Conservation (phyloP, 1,284 basidiomycete genomes). For the Boletus smithii region DNA sequence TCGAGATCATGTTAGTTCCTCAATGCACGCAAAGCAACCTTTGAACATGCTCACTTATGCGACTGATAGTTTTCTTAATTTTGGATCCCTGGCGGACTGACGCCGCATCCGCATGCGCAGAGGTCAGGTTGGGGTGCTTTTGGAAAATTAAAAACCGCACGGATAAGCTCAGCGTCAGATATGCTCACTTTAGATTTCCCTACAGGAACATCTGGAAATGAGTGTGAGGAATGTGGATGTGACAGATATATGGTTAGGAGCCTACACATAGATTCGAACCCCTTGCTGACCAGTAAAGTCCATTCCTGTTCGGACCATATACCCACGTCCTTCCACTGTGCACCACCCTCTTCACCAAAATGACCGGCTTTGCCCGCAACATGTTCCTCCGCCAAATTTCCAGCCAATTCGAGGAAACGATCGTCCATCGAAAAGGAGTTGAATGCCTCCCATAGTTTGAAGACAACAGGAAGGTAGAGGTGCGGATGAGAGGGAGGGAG, state of each 20-base stretch:
- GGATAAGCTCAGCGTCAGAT: background rate
- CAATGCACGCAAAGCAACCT: background rate
- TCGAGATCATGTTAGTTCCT: conserved; percentile 3
- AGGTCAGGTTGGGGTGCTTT: conserved; percentile 62
- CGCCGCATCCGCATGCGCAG: conserved; percentile 64
- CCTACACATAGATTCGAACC: conserved; percentile 84
- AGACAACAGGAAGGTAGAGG: conserved; percentile 69
- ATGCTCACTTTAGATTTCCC: conserved; percentile 56
- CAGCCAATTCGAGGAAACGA: conserved; percentile 79
- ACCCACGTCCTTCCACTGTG: conserved; percentile 75
- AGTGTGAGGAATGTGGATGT: conserved; percentile 48
- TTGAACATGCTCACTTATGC: conserved; percentile 52
- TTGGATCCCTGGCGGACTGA: conserved; percentile 63
- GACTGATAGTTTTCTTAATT: conserved; percentile 75
- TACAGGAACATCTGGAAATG: conserved; percentile 63
- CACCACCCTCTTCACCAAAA: conserved; percentile 51
- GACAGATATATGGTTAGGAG: conserved; percentile 1
- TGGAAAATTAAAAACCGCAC: conserved; percentile 6
- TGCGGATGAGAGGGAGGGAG: conserved; percentile 67
- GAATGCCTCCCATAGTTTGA: conserved; percentile 84
- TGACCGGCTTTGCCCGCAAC: conserved; percentile 58
- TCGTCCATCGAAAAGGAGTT: conserved; percentile 82
- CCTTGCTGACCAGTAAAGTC: conserved; percentile 83
- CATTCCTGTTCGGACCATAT: conserved; percentile 90
- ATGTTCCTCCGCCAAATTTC: conserved; percentile 75